A percentile compares a stretch with the other conserved stretches of the same genome.
phyloP scores from a whole-genome alignment of 371 early-diverging fungal species.

The Apophysomyces sp. region DNA sequence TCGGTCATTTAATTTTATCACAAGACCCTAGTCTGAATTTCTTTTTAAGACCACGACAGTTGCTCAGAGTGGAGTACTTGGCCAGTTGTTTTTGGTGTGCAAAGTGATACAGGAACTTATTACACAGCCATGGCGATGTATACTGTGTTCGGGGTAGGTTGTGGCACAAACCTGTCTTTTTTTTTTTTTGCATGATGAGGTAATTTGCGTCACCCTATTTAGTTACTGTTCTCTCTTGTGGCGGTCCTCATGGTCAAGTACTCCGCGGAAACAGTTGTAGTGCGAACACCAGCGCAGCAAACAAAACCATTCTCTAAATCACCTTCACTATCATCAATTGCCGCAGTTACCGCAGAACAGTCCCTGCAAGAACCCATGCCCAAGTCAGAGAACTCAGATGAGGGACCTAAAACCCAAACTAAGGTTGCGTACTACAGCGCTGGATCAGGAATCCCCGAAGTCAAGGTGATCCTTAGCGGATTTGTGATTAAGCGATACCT shows the following conservation, averaged over 20 bases:
- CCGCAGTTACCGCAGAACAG: not conserved
- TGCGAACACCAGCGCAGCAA: slow-evolving; percentile 18
- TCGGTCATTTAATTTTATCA: not conserved
- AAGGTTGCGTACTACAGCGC: slow-evolving; percentile 68
- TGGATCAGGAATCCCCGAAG: slow-evolving; percentile 94
- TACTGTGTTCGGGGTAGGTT: slow-evolving; percentile 40
- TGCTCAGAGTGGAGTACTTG: slow-evolving; percentile 47
- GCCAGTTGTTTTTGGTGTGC: slow-evolving; percentile 35
- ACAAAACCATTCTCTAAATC: slow-evolving; percentile 19
- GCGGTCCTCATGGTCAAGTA: slow-evolving; percentile 43
- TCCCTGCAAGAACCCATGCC: not conserved
- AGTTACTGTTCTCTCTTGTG: slow-evolving; percentile 37
- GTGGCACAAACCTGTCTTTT: not conserved
- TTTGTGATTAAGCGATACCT: slow-evolving; percentile 91
- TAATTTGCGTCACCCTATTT: not conserved
- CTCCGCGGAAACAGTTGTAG: slow-evolving; percentile 39
- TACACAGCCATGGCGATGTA: slow-evolving; percentile 40
- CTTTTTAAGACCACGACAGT: slow-evolving; percentile 19
- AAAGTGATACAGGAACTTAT: slow-evolving; percentile 18
- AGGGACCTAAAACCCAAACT: slow-evolving; percentile 26
- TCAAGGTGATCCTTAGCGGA: slow-evolving; percentile 93
- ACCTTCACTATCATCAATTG: slow-evolving; percentile 19
- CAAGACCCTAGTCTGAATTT: not conserved
- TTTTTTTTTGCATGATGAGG: not conserved
- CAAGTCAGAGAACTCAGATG: slow-evolving; percentile 2